These are phyloP conservation scores for Candida ovalis DNA, from an alignment of 805 yeast species.

Conservation along the genomic window DNA sequence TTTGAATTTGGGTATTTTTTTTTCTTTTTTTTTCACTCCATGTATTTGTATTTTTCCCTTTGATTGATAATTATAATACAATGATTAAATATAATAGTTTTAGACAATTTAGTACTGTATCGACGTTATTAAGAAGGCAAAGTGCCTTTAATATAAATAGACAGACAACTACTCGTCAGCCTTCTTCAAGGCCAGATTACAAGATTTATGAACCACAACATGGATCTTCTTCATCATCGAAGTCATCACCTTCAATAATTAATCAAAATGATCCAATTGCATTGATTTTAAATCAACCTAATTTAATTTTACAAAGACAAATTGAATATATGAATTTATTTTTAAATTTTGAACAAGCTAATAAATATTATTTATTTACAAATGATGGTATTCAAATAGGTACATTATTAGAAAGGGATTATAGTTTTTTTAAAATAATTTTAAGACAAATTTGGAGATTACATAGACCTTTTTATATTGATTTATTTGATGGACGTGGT, in stretches of 20 bases:
- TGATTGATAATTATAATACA: too few species aligned
- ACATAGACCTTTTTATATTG: slow-evolving; percentile 83
- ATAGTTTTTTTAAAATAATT: slow-evolving; percentile 62
- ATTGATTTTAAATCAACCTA: slow-evolving; percentile 69
- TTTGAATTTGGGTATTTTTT: too few species aligned
- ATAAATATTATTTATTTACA: slow-evolving; percentile 70
- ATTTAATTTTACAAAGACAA: slow-evolving; percentile 81
- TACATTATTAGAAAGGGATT: slow-evolving; percentile 75
- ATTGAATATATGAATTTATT: slow-evolving; percentile 84
- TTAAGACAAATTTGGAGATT: slow-evolving; percentile 78
- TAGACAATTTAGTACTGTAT: too few species aligned
- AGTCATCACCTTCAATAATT: slow-evolving; percentile 35
- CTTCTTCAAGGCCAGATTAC: background rate
- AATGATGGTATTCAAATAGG: slow-evolving; percentile 74
- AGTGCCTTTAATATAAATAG: too few species aligned
- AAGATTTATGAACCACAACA: background rate
- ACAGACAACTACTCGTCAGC: too few species aligned
- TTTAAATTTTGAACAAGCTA: slow-evolving; percentile 89
- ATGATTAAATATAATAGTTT: too few species aligned
- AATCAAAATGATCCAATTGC: slow-evolving; percentile 57
- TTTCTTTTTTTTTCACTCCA: too few species aligned
- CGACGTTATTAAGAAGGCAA: too few species aligned
- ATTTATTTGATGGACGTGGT: slow-evolving; percentile 62
- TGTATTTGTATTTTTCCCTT: too few species aligned
- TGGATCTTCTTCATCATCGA: background rate